phyloP scores from a whole-genome alignment of 192 early-diverging fungal species.

The Oehlia diaphana region DNA sequence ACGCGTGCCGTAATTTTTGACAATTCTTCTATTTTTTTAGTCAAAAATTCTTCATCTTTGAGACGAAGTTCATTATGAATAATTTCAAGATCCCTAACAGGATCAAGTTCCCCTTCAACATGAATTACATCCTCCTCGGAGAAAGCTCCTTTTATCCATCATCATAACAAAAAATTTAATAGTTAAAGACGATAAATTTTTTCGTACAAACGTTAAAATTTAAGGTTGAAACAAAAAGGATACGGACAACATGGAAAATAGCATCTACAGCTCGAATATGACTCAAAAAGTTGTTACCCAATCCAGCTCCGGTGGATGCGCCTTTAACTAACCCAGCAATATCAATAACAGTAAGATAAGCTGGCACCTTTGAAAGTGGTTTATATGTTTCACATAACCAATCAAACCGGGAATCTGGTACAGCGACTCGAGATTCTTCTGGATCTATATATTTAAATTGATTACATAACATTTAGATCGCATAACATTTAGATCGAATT shows the following conservation, averaged over 20 bases:
- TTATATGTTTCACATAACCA: constrained; percentile 73
- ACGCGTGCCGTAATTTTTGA: constrained; percentile 67
- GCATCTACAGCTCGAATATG: constrained; percentile 87
- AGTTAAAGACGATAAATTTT: not conserved
- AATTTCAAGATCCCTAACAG: constrained; percentile 88
- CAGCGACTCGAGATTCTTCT: constrained; percentile 84
- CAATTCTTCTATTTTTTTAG: constrained; percentile 69
- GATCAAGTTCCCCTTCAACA: constrained; percentile 87
- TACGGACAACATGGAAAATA: constrained; percentile 80
- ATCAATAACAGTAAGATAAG: constrained; percentile 90
- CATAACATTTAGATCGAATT: no score
- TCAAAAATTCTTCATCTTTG: constrained; percentile 88
- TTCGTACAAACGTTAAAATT: not conserved
- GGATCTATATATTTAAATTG: constrained; percentile 62
- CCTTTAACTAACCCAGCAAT: constrained; percentile 99
- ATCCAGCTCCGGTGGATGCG: constrained; percentile 71
- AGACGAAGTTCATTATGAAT: constrained; percentile 94
- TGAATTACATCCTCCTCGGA: constrained; percentile 94
- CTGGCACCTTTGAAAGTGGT: constrained; percentile 65
- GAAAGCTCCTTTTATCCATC: constrained; percentile 59
- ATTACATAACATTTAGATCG: no score
- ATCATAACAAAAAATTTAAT: not conserved
- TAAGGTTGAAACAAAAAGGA: constrained; percentile 7
- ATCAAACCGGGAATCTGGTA: constrained; percentile 89
- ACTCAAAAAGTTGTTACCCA: constrained; percentile 94